Evolutionary conservation across 2,329 filamentous ascomycete species (phyloP), one percentile per base, ranked within the genome.

Genomic region (Verticillium longisporum): DNA sequence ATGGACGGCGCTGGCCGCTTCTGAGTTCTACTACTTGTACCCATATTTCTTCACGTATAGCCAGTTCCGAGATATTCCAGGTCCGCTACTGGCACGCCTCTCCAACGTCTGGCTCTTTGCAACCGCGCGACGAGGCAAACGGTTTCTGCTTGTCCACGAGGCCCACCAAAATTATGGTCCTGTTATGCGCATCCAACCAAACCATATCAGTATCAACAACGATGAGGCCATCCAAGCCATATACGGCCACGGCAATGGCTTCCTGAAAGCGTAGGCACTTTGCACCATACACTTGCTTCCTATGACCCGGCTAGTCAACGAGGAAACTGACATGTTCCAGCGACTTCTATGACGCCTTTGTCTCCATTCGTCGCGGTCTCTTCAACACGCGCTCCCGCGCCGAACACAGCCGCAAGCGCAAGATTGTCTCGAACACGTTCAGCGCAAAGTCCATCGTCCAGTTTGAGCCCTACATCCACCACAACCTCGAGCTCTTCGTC

Each of bases 341-440:
- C 53, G 88, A 94, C 2, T 97, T 93, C 76, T 97, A 97, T 68
- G 91, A 96, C 69, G 90, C 91, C 57, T 97, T 97, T 68, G 92
- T 97, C 60, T 93, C 90, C 13, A 96, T 96, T 69, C 85, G 84
- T 57, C 85, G 91, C 13, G 92, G 92, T 21, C 81, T 97, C 13
- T 97, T 97, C 85, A 97, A 96, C 74, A 96, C 92, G 0, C 83
- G 93, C 36, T 86, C 93, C 75, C 84, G 93, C 57, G 80, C 80
- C 0, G 91, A 97, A 70, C 92, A 97, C 73, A 88, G 88, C 0
- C 87, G 92, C 65, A 97, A 97, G 82, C 86, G 92, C 69, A 97
- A 96, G 82, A 88, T 91, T 2, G 85, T 97, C 56, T 87, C 90
- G 1, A 91, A 96, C 73, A 95, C 91, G 36, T 97, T 97, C 76